Evolutionary conservation across 495 filamentous ascomycete species (phyloP).

Genomic region (Letharia columbiana): DNA sequence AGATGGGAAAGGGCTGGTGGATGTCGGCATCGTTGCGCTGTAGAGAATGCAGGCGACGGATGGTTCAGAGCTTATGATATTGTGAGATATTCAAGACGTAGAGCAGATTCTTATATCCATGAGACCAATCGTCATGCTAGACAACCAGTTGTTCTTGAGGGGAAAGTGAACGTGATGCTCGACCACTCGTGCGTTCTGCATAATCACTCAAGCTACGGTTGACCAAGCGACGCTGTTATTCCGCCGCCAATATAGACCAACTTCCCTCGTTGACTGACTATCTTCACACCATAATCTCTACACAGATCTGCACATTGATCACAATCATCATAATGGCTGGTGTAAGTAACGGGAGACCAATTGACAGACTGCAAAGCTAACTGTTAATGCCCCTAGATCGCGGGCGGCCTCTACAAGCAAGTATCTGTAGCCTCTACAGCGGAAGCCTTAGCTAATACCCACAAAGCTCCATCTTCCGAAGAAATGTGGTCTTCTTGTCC

Average conservation of each 20-base stretch:
- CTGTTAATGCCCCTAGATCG: constrained; percentile 38
- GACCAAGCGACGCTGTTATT: background rate
- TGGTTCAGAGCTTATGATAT: background rate
- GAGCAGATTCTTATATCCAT: background rate
- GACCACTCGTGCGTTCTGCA: background rate
- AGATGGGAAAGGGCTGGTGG: constrained; percentile 19
- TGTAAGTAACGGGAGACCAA: constrained; percentile 34
- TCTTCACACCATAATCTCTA: background rate
- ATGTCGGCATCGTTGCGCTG: constrained; percentile 14
- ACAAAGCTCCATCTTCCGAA: constrained; percentile 68
- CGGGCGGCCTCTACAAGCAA: constrained; percentile 71
- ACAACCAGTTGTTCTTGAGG: background rate
- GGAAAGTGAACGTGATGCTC: background rate
- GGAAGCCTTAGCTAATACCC: constrained; percentile 9
- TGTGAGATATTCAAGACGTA: background rate
- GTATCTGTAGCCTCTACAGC: constrained; percentile 34
- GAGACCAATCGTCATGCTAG: background rate
- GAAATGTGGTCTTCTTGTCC: constrained; percentile 77
- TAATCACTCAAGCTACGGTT: background rate
- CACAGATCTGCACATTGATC: background rate
- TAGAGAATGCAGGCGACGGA: background rate
- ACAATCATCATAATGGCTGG: constrained; percentile 45
- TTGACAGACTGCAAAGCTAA: constrained; percentile 32
- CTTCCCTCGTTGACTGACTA: background rate
- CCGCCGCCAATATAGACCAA: too few relatives aligned